Conservation (phyloP, 1,139 yeast genomes). For the Scheffersomyces cryptocercus region DNA sequence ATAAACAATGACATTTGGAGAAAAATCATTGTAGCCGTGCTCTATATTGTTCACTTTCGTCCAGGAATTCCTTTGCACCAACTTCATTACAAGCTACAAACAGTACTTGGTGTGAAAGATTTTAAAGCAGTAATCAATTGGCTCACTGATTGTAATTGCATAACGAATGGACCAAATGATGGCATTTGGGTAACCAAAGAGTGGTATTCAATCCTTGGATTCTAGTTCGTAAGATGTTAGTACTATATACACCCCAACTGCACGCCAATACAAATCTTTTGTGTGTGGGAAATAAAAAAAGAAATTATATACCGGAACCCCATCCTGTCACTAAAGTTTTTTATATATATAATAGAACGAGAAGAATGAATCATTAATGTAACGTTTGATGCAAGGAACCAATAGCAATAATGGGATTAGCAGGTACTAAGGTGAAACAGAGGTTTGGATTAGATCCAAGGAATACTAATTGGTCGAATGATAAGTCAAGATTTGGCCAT, state of each 20-base stretch:
- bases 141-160: slow-evolving; percentile 48
- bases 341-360: background rate
- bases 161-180: slow-evolving; percentile 36
- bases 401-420: slow-evolving; percentile 67
- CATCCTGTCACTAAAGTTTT: background rate
- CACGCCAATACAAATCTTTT: background rate
- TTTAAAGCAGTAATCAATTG: slow-evolving; percentile 54
- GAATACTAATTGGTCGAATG: slow-evolving; percentile 92
- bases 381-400: background rate
- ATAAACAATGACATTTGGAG: slow-evolving; percentile 64
- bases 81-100: slow-evolving; percentile 35
- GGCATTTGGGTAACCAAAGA: slow-evolving; percentile 53
- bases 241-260: background rate
- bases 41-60: slow-evolving; percentile 54
- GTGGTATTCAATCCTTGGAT: slow-evolving; percentile 54
- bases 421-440: slow-evolving; percentile 80
- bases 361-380: background rate
- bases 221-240: slow-evolving; percentile 2
- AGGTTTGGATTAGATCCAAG: slow-evolving; percentile 92
- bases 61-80: slow-evolving; percentile 60
- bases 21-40: slow-evolving; percentile 48
- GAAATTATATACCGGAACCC: background rate
- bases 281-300: background rate
- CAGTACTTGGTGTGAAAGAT: slow-evolving; percentile 52
- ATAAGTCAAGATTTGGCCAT: slow-evolving; percentile 84